Conservation (phyloP, 352 stramenopile species). For the Pythium sp. region DNA sequence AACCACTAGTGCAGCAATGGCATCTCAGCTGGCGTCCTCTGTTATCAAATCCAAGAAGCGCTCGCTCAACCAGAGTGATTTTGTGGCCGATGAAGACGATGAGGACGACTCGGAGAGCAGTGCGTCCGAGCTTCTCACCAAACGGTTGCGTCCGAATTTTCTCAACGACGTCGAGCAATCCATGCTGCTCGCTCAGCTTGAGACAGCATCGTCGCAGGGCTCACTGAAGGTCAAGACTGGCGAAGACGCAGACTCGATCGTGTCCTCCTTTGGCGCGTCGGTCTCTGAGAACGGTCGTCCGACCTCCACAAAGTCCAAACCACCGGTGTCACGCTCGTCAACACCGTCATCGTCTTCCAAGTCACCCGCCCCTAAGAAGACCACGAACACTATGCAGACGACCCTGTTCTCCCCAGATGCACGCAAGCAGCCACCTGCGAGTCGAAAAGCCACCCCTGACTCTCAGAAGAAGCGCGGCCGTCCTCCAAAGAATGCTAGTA, state of each 20-base stretch:
- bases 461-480: conserved; percentile 42
- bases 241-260: conserved; percentile 14
- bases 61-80: conserved; percentile 33
- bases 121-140: conserved; percentile 26
- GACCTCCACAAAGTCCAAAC: conserved; percentile 4
- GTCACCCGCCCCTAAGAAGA: conserved; percentile 29
- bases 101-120: conserved; percentile 26
- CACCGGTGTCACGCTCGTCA: not conserved
- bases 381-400: conserved; percentile 19
- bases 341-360: conserved; percentile 12
- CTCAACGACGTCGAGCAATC: conserved; percentile 60
- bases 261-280: conserved; percentile 10
- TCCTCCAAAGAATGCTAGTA: conserved; percentile 18
- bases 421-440: conserved; percentile 23
- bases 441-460: conserved; percentile 32
- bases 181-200: conserved; percentile 53
- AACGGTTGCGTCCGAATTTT: conserved; percentile 55
- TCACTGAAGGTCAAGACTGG: conserved; percentile 13
- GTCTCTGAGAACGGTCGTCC: conserved; percentile 5
- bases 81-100: conserved; percentile 30
- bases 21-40: conserved; percentile 22
- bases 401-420: conserved; percentile 49
- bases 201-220: conserved; percentile 24
- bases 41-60: conserved; percentile 44
- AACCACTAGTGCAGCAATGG: conserved; percentile 32